phyloP scores from a whole-genome alignment of 108 stramenopile genomes.

The Fistulifera solaris region DNA sequence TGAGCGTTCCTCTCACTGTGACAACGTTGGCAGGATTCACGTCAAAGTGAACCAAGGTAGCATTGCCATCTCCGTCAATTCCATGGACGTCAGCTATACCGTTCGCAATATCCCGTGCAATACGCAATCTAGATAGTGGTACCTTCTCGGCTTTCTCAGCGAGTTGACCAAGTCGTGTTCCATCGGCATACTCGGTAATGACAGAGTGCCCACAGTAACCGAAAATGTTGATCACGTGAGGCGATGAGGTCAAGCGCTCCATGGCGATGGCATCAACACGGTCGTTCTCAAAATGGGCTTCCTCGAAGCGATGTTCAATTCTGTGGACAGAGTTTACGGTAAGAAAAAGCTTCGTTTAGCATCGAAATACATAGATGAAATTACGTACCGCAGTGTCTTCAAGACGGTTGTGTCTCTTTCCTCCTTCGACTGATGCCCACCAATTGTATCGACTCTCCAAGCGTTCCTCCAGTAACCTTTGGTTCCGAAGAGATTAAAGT shows the following conservation, averaged over 20 bases:
- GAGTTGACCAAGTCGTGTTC: conserved; percentile 39
- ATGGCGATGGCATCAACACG: conserved; percentile 69
- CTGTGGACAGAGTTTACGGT: conserved; percentile 1
- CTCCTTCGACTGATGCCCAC: conserved; percentile 1
- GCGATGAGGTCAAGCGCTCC: conserved; percentile 65
- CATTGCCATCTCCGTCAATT: conserved; percentile 52
- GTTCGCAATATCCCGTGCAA: conserved; percentile 52
- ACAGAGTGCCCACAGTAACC: conserved; percentile 68
- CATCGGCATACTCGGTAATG: conserved; percentile 64
- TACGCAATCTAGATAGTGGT: conserved; percentile 37
- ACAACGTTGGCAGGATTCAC: conserved; percentile 71
- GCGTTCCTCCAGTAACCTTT: conserved; percentile 67
- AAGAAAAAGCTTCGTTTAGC: neutral
- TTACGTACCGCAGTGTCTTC: conserved; percentile 53
- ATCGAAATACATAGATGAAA: neutral
- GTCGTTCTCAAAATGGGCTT: conserved; percentile 74
- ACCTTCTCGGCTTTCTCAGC: conserved; percentile 51
- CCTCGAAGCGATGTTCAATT: conserved; percentile 63
- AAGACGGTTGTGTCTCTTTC: conserved; percentile 38
- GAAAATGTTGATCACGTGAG: conserved; percentile 66
- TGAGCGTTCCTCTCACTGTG: conserved; percentile 39
- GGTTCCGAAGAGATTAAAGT: conserved; percentile 47
- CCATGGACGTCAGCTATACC: conserved; percentile 62
- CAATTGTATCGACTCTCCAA: conserved; percentile 40
- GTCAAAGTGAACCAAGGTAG: conserved; percentile 68